Evolutionary conservation across 1,139 yeast genomes (phyloP).

Genomic region (Saccharomyces hybrid): DNA sequence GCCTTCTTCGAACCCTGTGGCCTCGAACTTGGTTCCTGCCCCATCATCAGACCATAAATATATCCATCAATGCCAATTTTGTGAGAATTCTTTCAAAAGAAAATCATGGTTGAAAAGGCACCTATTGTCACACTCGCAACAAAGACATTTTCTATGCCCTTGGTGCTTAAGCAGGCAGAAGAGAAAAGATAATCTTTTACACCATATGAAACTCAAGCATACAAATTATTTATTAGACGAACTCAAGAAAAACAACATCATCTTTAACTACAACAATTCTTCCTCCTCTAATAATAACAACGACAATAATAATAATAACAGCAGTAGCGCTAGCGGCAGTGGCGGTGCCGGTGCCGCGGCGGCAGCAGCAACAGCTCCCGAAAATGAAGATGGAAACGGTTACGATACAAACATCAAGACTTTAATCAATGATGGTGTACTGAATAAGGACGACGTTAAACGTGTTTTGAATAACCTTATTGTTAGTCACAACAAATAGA

Average conservation of each 20-base stretch:
- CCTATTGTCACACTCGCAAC: conserved; percentile 78
- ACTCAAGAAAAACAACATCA: conserved; percentile 15
- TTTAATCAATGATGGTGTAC: conserved; percentile 21
- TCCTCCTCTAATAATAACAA: background rate
- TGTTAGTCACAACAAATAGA: conserved; percentile 12
- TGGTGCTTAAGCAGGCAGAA: conserved; percentile 76
- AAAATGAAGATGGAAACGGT: conserved; percentile 1
- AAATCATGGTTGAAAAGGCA: conserved; percentile 93
- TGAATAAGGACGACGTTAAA: conserved; percentile 29
- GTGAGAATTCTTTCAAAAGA: conserved; percentile 70
- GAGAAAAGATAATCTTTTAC: conserved; percentile 47
- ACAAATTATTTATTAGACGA: conserved; percentile 23
- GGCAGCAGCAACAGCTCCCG: background rate
- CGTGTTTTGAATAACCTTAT: conserved; percentile 24
- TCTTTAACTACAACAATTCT: conserved; percentile 10
- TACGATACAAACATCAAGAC: conserved; percentile 18
- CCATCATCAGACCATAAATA: conserved; percentile 16
- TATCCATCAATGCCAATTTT: conserved; percentile 66
- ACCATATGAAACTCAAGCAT: conserved; percentile 29
- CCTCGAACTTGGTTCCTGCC: conserved; percentile 34
- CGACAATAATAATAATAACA: background rate
- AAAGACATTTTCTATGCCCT: conserved; percentile 74
- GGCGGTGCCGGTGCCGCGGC: conserved; percentile 3
- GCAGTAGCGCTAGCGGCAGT: background rate
- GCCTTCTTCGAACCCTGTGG: conserved; percentile 41